Conservation (phyloP, 2,329 filamentous ascomycete species). For the Byssochlamys sp. region DNA sequence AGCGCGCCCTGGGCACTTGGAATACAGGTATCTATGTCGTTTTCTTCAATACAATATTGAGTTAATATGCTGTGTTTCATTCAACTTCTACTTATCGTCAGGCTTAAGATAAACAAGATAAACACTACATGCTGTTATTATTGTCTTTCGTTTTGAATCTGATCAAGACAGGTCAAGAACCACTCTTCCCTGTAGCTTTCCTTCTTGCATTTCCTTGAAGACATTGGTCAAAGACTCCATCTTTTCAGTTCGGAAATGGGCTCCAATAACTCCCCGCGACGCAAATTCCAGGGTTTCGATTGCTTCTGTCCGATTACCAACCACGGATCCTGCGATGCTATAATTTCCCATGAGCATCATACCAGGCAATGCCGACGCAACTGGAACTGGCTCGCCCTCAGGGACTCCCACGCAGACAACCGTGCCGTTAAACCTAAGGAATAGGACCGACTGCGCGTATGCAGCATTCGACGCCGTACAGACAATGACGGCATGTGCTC, state of each 20-base stretch:
- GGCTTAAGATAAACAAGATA: no score
- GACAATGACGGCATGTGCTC: constrained; percentile 53
- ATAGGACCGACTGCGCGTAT: constrained; percentile 40
- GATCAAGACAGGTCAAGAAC: constrained; percentile 35
- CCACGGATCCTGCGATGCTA: constrained; percentile 42
- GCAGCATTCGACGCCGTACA: constrained; percentile 43
- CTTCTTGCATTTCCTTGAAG: constrained; percentile 38
- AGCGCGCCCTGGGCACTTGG: no score
- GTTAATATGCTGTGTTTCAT: no score
- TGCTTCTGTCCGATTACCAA: constrained; percentile 44
- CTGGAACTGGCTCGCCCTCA: constrained; percentile 36
- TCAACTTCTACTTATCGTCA: no score
- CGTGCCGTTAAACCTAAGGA: constrained; percentile 42
- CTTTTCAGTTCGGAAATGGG: constrained; percentile 37
- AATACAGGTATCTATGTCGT: no score
- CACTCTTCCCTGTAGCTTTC: constrained; percentile 38
- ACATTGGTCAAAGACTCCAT: constrained; percentile 39
- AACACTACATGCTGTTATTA: no score
- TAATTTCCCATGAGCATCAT: constrained; percentile 34
- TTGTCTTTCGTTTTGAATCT: background rate
- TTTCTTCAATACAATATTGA: no score
- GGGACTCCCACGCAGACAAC: constrained; percentile 46
- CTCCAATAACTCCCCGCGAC: constrained; percentile 39
- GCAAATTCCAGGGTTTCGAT: constrained; percentile 42
- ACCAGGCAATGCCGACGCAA: constrained; percentile 37